Base-by-base conservation (phyloP, 352 stramenopile genomes). In the Globisporangium polare region DNA sequence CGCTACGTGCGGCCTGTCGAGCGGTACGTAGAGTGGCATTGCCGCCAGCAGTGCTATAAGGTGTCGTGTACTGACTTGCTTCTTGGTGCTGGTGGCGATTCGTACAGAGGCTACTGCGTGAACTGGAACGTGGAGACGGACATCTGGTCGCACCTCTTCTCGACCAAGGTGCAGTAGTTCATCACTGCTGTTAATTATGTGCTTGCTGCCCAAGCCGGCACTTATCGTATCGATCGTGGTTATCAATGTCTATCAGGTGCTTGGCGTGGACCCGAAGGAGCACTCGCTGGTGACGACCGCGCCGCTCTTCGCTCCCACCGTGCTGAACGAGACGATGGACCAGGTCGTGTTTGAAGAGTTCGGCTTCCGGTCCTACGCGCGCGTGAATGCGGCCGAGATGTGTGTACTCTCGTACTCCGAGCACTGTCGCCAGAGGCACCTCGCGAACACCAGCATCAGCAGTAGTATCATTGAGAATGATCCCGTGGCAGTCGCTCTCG, bases 301-400 rank as follows among this genome's bases (percentile, higher is more conserved):
- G n/a, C 83, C 85, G 7, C 56, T 88, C 17, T 69, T 91, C 27
- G 71, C 79, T 17, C 81, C 82, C 10, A 58, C 67, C 24, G 67
- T 83, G 12, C 68, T 92, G 49, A 75, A 74, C 24, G 76, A 91
- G 51, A 88, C 63, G 29, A 89, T 90, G 83, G 83, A 94, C 69
- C 70, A 94, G 53, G 83, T 92, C 12, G 78, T 89, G 45, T 94
- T 94, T 46, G 85, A 94, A 55, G 80, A 91, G 62, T 67, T 92
- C 22, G 74, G 77, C 5, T 91, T 92, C 52, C 63, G 73, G 41
- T 61, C 71, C 2, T 86, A 80, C 45, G 68, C 71, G 62, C 81
- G 76, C 18, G 78, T 92, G 17, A 67, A 41, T 27, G 66, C 75
- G 13, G 73, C 80, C 1, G 78, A 87, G 60, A 89, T 84, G 72